Evolutionary conservation across 2,329 filamentous ascomycete species (phyloP).

Genomic region (Pseudopithomyces chartarum): DNA sequence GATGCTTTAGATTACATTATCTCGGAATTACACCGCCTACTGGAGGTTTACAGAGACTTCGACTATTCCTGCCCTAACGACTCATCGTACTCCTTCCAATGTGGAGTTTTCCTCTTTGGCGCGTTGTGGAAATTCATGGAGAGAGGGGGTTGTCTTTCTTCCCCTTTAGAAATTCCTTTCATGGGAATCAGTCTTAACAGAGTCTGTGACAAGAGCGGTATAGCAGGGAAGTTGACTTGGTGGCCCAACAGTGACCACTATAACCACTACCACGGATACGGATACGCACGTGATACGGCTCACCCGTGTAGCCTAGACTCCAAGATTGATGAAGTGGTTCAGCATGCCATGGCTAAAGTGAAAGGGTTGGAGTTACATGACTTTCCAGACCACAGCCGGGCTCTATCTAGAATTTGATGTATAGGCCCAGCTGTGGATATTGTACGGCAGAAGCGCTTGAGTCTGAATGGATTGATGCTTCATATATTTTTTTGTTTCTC

Average conservation of each 20-base stretch:
- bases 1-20: slow-evolving; percentile 6
- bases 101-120: slow-evolving; percentile 9
- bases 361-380: slow-evolving; percentile 11
- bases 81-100: slow-evolving; percentile 7
- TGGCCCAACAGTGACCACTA: not conserved
- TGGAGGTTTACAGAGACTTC: slow-evolving; percentile 5
- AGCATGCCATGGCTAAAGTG: slow-evolving; percentile 10
- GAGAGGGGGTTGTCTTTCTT: slow-evolving; percentile 8
- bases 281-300: not conserved
- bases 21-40: slow-evolving; percentile 6
- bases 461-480: too few species aligned
- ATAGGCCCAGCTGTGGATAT: too few species aligned
- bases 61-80: slow-evolving; percentile 5
- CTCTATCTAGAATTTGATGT: slow-evolving; percentile 2
- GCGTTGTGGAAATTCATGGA: slow-evolving; percentile 8
- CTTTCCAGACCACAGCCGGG: slow-evolving; percentile 1
- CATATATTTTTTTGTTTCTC: too few species aligned
- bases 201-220: slow-evolving; percentile 3
- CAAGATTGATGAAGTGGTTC: slow-evolving; percentile 9
- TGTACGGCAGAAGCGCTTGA: too few species aligned
- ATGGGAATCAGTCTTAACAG: slow-evolving; percentile 11
- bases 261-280: not conserved
- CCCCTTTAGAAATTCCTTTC: slow-evolving; percentile 3
- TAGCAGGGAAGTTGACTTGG: slow-evolving; percentile 6
- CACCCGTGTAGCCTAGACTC: slow-evolving; percentile 11